Conservation (phyloP, 1,139 yeast species). For the Candida neerlandica region DNA sequence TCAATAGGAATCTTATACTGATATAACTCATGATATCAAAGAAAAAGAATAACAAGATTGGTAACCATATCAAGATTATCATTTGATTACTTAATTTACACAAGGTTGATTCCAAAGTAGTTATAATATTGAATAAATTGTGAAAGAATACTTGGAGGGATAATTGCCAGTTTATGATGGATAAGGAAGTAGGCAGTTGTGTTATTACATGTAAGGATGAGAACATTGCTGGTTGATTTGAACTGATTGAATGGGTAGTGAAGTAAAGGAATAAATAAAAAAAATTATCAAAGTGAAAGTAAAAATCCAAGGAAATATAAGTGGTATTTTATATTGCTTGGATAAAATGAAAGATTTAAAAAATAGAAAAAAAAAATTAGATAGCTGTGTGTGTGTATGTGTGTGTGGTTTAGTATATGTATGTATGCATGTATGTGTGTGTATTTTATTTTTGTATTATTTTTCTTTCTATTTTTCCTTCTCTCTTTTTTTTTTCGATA, state of each 20-base stretch:
- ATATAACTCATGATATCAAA: conserved; percentile 8
- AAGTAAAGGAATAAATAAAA: background rate
- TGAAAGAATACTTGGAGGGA: conserved; percentile 3
- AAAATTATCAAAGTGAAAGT: background rate
- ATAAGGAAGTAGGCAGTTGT: background rate
- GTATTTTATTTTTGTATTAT: too few species aligned
- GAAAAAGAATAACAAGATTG: conserved; percentile 10
- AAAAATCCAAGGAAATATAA: background rate
- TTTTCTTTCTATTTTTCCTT: background rate
- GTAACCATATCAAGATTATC: conserved; percentile 10
- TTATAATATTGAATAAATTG: conserved; percentile 1
- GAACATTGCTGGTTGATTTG: background rate
- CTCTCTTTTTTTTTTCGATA: background rate
- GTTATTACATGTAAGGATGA: conserved; percentile 3
- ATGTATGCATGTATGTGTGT: too few species aligned
- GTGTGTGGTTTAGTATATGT: too few species aligned
- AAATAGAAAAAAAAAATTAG: background rate
- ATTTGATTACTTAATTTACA: conserved; percentile 8
- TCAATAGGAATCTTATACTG: conserved; percentile 2
- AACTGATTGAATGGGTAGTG: background rate
- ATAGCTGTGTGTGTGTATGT: too few species aligned
- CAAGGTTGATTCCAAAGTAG: conserved; percentile 5
- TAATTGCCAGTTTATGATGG: background rate
- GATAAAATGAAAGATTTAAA: background rate
- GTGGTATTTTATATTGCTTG: background rate